Evolutionary conservation across 2,329 filamentous ascomycete genomes (phyloP), one percentile per base, ranked within the genome.

Genomic region (Aspergillus floridensis): DNA sequence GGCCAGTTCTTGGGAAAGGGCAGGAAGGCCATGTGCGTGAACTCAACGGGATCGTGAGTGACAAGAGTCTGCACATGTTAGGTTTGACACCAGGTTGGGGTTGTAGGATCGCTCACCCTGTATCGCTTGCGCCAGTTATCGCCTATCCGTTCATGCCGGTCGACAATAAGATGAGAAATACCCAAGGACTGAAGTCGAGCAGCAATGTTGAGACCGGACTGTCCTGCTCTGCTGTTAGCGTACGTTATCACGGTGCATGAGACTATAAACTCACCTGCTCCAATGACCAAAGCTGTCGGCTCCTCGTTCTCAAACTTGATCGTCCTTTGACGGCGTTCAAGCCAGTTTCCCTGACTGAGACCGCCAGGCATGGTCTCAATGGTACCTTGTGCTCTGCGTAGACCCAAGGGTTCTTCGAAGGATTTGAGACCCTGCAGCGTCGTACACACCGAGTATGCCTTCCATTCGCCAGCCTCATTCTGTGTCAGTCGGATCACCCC

Each of bases 71-170:
- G 19, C 16, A 26, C 10, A n/a, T n/a, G 29, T 24, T 48, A 51
- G 31, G 14, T 16, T 16, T 11, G 29, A 41, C n/a, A 24, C 12
- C 22, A 2, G 7, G 29, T 57, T 35, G 24, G 41, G 16, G 10
- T 29, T n/a, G 14, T 44, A 8, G 5, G 16, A 44, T n/a, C 38
- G 14, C 63, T 56, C 53, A 76, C 74, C 24, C 76, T 72, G 60
- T 84, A 84, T n/a, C 82, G 74, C 16, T 77, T 74, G 3, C 79
- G 69, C 81, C 81, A 83, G 53, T 80, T 81, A 60, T 82, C 80
- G 4, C 81, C 81, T 10, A 83, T 70, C 0, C 76, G 70, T 16
- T 75, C 69, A 44, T 79, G 77, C 54, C 75, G 74, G 53, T 83
- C 81, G 14, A 83, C 66, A 31, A 83, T 70, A 19, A 82, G 67